A percentile compares a stretch with the other conserved stretches of the same genome.
These are phyloP conservation scores for Rhododendron williamsianum DNA, from an alignment of 148 eudicot genomes.

Conservation along the genomic window DNA sequence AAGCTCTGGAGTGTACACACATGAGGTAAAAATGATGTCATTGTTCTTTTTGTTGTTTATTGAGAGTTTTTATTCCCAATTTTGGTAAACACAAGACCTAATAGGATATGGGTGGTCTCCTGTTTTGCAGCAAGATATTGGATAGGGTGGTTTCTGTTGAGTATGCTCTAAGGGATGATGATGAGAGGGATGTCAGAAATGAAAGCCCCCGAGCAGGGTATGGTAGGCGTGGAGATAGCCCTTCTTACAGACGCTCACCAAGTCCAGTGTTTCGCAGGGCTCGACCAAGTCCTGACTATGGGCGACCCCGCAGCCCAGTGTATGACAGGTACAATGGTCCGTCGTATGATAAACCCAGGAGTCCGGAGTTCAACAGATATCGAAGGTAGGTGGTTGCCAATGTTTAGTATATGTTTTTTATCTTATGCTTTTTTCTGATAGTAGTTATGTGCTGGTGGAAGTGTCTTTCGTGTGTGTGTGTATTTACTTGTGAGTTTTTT, in stretches of 20 bases:
- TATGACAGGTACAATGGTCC: conserved; percentile 58
- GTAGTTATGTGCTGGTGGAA: not conserved
- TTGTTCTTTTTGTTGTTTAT: not conserved
- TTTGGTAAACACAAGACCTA: not conserved
- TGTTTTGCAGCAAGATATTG: conserved; percentile 60
- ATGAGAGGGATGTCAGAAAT: conserved; percentile 52
- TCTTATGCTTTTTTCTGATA: too few species aligned
- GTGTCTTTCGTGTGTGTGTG: not conserved
- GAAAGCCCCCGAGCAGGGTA: conserved; percentile 62
- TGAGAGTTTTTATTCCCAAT: not conserved
- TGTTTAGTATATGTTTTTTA: not conserved
- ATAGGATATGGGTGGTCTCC: not conserved
- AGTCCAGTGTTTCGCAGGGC: conserved; percentile 61
- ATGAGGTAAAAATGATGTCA: conserved; percentile 47
- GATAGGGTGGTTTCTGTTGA: conserved; percentile 94
- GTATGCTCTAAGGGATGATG: conserved; percentile 89
- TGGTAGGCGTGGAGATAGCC: conserved; percentile 57
- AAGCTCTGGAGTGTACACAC: conserved; percentile 82
- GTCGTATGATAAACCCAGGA: conserved; percentile 51
- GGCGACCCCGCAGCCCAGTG: conserved; percentile 54
- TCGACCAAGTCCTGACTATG: conserved; percentile 79
- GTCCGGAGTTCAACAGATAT: conserved; percentile 56
- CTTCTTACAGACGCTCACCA: conserved; percentile 67
- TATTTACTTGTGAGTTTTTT: not conserved
- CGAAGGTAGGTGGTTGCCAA: conserved; percentile 43